A percentile compares a stretch with the other conserved stretches of the same genome.
Conservation (phyloP, 352 stramenopile genomes). For the Phytopythium oedochilum region DNA sequence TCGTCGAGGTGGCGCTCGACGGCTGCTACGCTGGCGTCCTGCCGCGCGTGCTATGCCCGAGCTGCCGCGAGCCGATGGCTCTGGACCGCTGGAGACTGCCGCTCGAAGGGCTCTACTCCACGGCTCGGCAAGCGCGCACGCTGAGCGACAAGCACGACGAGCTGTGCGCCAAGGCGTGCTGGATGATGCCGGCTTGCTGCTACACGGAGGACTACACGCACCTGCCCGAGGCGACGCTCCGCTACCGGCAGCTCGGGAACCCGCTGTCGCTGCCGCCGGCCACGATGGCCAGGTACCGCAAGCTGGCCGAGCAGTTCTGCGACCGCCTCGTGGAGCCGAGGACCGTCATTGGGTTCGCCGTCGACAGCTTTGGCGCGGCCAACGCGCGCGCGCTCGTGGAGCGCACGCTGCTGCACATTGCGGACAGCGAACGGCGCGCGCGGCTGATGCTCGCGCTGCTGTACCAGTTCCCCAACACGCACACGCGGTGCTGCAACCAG, state of each 20-base stretch:
- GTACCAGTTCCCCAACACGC: constrained; percentile 17
- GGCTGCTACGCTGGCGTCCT: constrained; percentile 25
- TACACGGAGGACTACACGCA: constrained; percentile 31
- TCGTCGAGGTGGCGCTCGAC: constrained; percentile 20
- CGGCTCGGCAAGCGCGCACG: neutral
- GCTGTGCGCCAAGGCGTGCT: constrained; percentile 19
- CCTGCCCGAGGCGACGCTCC: constrained; percentile 8
- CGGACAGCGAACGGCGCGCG: constrained; percentile 36
- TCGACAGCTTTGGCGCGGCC: constrained; percentile 11
- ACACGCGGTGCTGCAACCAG: constrained; percentile 32
- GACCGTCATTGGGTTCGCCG: constrained; percentile 5
- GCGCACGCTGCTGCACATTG: constrained; percentile 13
- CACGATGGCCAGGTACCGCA: constrained; percentile 10
- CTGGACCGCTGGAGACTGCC: constrained; percentile 11
- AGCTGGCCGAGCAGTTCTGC: constrained; percentile 18
- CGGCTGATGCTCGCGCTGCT: constrained; percentile 33
- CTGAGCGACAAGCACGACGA: constrained; percentile 7
- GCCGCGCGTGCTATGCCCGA: constrained; percentile 22
- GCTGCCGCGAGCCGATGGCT: constrained; percentile 15
- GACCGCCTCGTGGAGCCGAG: constrained; percentile 14
- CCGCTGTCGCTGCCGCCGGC: constrained; percentile 10
- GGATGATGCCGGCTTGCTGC: constrained; percentile 23
- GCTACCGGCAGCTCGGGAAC: neutral
- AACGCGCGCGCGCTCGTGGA: constrained; percentile 8
- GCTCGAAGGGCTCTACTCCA: neutral